Conservation (phyloP, 2,329 filamentous ascomycete genomes). For the Dothidotthia symphoricarpi region DNA sequence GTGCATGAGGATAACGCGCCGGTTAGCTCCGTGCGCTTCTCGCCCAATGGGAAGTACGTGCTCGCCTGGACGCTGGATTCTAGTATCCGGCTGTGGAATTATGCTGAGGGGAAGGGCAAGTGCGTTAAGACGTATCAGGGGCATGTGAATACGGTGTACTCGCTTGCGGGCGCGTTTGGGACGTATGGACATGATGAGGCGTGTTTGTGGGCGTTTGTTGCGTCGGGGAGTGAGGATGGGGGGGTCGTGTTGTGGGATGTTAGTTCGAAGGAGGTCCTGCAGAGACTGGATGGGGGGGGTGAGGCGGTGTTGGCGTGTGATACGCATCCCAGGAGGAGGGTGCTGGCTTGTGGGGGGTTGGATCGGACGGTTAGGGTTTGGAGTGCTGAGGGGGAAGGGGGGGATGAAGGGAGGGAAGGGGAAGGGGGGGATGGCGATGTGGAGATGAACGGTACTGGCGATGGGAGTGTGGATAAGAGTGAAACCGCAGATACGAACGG, state of each 20-base stretch:
- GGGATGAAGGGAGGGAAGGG: slow-evolving; percentile 2
- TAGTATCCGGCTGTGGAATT: slow-evolving; percentile 91
- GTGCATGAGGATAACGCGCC: slow-evolving; percentile 95
- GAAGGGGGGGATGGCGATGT: not conserved
- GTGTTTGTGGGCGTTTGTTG: slow-evolving; percentile 60
- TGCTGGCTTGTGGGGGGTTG: slow-evolving; percentile 62
- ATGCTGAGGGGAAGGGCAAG: slow-evolving; percentile 80
- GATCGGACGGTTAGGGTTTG: slow-evolving; percentile 64
- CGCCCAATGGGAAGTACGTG: slow-evolving; percentile 89
- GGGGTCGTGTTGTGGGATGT: slow-evolving; percentile 88
- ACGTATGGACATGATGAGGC: slow-evolving; percentile 50
- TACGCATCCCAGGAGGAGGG: slow-evolving; percentile 54
- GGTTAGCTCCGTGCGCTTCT: slow-evolving; percentile 86
- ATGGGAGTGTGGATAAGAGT: too few relatives aligned
- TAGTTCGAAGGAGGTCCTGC: slow-evolving; percentile 76
- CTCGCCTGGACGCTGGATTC: slow-evolving; percentile 89
- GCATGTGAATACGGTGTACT: slow-evolving; percentile 79
- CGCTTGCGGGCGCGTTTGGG: slow-evolving; percentile 81
- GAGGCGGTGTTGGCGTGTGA: slow-evolving; percentile 61
- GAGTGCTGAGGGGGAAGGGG: slow-evolving; percentile 21
- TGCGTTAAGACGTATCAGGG: slow-evolving; percentile 98
- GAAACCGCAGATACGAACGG: too few relatives aligned
- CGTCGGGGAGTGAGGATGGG: slow-evolving; percentile 84
- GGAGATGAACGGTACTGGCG: too few relatives aligned
- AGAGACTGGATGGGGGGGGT: slow-evolving; percentile 58